phyloP scores from a whole-genome alignment of 176 grass and related monocot species.

The Alloteropsis semialata region DNA sequence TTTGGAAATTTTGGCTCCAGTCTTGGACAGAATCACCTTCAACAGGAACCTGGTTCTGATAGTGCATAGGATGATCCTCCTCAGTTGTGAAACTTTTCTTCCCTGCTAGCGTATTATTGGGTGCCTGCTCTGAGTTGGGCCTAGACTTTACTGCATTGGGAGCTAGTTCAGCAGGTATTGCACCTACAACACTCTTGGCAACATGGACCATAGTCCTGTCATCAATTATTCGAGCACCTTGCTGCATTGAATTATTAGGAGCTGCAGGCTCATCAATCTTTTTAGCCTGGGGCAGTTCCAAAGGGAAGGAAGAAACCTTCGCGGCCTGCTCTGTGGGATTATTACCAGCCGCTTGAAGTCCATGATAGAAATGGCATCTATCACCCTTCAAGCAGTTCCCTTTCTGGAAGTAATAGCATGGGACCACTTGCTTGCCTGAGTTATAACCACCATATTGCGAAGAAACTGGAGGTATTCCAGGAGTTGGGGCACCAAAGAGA shows the following conservation, averaged over 20 bases:
- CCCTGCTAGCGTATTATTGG: slow-evolving; percentile 7
- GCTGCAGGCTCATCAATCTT: slow-evolving; percentile 41
- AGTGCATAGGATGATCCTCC: slow-evolving; percentile 46
- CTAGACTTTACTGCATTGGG: slow-evolving; percentile 34
- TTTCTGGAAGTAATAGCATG: slow-evolving; percentile 97
- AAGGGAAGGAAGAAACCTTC: slow-evolving; percentile 43
- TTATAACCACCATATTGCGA: slow-evolving; percentile 49
- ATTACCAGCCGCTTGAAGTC: slow-evolving; percentile 41
- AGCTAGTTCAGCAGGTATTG: not conserved
- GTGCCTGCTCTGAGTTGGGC: slow-evolving; percentile 30
- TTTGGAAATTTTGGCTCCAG: slow-evolving; percentile 33
- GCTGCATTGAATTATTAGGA: slow-evolving; percentile 27
- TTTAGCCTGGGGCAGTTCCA: slow-evolving; percentile 33
- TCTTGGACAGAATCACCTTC: slow-evolving; percentile 50
- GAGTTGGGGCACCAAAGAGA: slow-evolving; percentile 53
- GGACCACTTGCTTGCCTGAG: slow-evolving; percentile 58
- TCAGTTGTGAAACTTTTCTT: slow-evolving; percentile 41
- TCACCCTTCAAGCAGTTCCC: slow-evolving; percentile 95
- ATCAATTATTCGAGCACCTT: slow-evolving; percentile 3
- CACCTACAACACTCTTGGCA: slow-evolving; percentile 33
- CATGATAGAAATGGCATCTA: slow-evolving; percentile 80
- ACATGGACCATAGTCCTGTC: slow-evolving; percentile 22
- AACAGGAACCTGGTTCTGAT: slow-evolving; percentile 39
- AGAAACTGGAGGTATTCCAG: slow-evolving; percentile 36
- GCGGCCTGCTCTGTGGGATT: slow-evolving; percentile 41